Evolutionary conservation across 768 basidiomycete genomes (phyloP).

Genomic region (Tylopilus subfusipes): DNA sequence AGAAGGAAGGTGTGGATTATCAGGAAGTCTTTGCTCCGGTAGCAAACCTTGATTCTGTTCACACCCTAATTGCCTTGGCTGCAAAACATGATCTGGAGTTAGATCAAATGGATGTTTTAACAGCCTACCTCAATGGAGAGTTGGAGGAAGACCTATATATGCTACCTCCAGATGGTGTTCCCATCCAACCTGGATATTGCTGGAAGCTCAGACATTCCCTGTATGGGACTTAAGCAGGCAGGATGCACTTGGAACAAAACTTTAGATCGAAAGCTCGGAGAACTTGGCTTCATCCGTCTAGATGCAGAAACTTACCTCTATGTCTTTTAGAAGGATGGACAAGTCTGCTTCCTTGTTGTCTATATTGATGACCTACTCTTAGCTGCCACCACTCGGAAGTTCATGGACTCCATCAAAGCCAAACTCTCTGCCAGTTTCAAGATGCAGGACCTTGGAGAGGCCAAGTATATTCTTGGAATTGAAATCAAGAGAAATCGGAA

Average conservation of each 20-base stretch:
- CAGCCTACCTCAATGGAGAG: conserved; percentile 15
- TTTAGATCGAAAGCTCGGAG: not conserved
- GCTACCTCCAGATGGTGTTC: not conserved
- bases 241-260: not conserved
- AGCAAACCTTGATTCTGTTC: conserved; percentile 2
- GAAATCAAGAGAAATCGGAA: conserved; percentile 25
- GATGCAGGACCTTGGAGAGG: conserved; percentile 3
- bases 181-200: not conserved
- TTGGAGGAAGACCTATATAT: conserved; percentile 28
- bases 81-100: not conserved
- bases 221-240: not conserved
- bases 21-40: conserved; percentile 5
- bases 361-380: no score
- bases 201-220: not conserved
- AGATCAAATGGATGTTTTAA: conserved; percentile 5
- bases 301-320: not conserved
- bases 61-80: not conserved
- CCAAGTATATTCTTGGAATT: conserved; percentile 31
- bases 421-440: not conserved
- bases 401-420: no score
- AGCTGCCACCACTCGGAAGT: no score
- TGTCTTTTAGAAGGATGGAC: not conserved
- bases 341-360: no score
- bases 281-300: not conserved
- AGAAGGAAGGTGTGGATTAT: conserved; percentile 2